Conservation (phyloP, 1,139 yeast genomes). For the Magnusiomyces suaveolens region DNA sequence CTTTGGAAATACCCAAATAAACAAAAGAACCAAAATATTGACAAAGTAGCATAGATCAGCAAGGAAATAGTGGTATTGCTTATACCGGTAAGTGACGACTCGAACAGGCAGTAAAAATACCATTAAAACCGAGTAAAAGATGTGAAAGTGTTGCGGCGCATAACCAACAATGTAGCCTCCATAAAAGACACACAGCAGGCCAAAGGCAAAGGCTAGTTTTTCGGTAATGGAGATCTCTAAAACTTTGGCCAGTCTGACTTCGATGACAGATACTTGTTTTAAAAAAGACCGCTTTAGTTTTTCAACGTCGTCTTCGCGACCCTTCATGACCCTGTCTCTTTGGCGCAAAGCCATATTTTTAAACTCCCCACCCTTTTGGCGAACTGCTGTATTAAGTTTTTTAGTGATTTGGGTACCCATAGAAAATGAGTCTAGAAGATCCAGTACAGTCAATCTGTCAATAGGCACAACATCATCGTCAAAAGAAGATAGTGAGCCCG, state of each 20-base stretch:
- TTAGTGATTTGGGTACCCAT: conserved; percentile 27
- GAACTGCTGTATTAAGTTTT: conserved; percentile 23
- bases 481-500: conserved; percentile 19
- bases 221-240: conserved; percentile 50
- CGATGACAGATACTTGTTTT: conserved; percentile 45
- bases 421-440: conserved; percentile 30
- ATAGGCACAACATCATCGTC: conserved; percentile 20
- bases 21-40: conserved; percentile 56
- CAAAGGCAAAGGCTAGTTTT: conserved; percentile 69
- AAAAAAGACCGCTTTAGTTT: conserved; percentile 24
- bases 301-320: conserved; percentile 30
- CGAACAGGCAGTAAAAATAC: conserved; percentile 71
- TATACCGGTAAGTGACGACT: conserved; percentile 70
- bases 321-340: conserved; percentile 22
- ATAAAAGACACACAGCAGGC: conserved; percentile 57
- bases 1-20: conserved; percentile 73
- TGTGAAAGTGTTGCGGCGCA: conserved; percentile 67
- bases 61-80: conserved; percentile 71
- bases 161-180: conserved; percentile 73
- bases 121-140: conserved; percentile 58
- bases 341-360: conserved; percentile 26
- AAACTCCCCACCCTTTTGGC: conserved; percentile 25
- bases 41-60: conserved; percentile 94
- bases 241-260: conserved; percentile 39
- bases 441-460: conserved; percentile 28